phyloP scores from a whole-genome alignment of 2,329 filamentous ascomycete species.

The Diplodia sapinea region DNA sequence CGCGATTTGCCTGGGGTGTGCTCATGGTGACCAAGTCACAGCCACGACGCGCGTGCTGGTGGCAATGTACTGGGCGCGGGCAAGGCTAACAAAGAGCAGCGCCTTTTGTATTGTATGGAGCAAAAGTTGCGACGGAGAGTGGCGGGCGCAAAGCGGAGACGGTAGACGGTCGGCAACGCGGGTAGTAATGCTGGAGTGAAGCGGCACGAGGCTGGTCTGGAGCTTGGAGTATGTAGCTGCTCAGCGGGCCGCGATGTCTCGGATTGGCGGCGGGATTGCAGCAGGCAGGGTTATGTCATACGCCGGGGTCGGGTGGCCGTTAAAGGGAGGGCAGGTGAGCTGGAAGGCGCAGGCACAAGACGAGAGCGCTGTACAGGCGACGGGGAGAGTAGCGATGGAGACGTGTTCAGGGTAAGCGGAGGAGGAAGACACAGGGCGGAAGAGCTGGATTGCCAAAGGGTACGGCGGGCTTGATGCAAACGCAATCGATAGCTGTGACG shows the following conservation, averaged over 20 bases:
- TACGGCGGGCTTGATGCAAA: conserved; percentile 1
- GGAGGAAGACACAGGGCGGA: not conserved
- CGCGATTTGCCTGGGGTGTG: conserved; percentile 41
- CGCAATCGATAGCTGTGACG: conserved; percentile 16
- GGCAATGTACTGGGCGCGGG: conserved; percentile 5
- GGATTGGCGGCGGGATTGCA: conserved; percentile 14
- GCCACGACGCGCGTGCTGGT: conserved; percentile 20
- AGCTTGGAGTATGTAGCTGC: conserved; percentile 2
- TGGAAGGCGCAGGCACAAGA: not conserved
- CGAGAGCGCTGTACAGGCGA: conserved; percentile 20
- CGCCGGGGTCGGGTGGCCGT: conserved; percentile 20
- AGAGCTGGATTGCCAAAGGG: conserved; percentile 12
- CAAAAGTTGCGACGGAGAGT: not conserved
- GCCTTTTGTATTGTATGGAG: not conserved
- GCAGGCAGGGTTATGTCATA: conserved; percentile 20
- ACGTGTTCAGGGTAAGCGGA: not conserved
- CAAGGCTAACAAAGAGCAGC: conserved; percentile 18
- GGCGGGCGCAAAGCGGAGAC: not conserved
- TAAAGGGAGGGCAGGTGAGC: conserved; percentile 18
- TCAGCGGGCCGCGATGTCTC: conserved; percentile 12
- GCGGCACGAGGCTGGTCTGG: conserved; percentile 11
- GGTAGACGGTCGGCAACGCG: conserved; percentile 4
- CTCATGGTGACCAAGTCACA: conserved; percentile 17
- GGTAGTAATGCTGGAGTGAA: not conserved
- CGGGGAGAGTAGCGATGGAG: not conserved